Percentiles rank a stretch among this genome's conserved stretches.
Evolutionary conservation across 495 filamentous ascomycete species (phyloP).

Genomic region (Lophiostoma macrostomum): DNA sequence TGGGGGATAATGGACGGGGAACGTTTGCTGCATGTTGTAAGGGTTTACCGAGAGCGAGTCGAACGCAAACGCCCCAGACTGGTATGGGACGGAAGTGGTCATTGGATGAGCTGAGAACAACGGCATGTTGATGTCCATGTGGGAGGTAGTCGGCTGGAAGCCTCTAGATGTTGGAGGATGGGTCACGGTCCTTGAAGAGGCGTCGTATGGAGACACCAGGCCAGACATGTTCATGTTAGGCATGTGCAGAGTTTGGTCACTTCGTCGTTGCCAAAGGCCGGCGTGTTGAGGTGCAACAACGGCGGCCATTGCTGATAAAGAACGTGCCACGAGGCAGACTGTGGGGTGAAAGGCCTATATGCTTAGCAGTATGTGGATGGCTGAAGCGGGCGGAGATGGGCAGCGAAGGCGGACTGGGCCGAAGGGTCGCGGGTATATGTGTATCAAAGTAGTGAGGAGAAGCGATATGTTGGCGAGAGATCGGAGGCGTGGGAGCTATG

Average conservation of each 20-base stretch:
- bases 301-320: constrained; percentile 33
- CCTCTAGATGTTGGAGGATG: constrained; percentile 23
- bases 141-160: constrained; percentile 28
- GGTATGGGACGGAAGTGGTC: constrained; percentile 32
- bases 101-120: constrained; percentile 26
- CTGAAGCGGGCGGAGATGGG: constrained; percentile 18
- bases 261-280: constrained; percentile 34
- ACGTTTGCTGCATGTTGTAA: constrained; percentile 34
- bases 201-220: constrained; percentile 29
- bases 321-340: not conserved
- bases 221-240: constrained; percentile 31
- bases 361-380: constrained; percentile 16
- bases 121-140: constrained; percentile 36
- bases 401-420: constrained; percentile 12
- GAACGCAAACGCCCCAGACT: constrained; percentile 34
- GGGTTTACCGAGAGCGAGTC: constrained; percentile 31
- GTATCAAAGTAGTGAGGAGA: constrained; percentile 28
- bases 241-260: constrained; percentile 30
- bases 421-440: constrained; percentile 26
- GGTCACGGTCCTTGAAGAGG: constrained; percentile 22
- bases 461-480: constrained; percentile 17
- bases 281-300: constrained; percentile 34
- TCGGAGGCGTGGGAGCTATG: constrained; percentile 31
- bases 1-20: constrained; percentile 25
- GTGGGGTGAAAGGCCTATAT: constrained; percentile 23